These are phyloP conservation scores for Solanum phureja DNA, from an alignment of 257 asterid genomes.

Conservation along the genomic window DNA sequence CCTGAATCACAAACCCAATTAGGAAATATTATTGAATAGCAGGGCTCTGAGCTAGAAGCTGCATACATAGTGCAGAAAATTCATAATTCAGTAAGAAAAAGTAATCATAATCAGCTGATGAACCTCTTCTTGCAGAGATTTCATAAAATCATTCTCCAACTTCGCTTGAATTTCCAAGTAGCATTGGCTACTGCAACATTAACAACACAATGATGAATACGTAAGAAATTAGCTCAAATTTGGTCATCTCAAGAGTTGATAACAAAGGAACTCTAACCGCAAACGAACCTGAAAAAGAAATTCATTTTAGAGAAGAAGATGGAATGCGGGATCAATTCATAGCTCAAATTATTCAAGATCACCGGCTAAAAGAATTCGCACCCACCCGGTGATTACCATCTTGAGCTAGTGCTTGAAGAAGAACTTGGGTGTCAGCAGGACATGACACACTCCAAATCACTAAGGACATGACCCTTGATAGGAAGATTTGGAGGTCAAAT, in stretches of 20 bases:
- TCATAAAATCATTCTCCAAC: slow-evolving; percentile 77
- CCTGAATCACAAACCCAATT: slow-evolving; percentile 30
- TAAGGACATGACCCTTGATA: background rate
- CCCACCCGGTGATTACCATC: background rate
- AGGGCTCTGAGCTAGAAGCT: background rate
- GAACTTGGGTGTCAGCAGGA: background rate
- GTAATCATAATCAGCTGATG: background rate
- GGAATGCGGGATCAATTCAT: background rate
- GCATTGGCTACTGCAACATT: slow-evolving; percentile 73
- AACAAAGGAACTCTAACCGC: background rate
- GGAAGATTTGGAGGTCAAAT: background rate
- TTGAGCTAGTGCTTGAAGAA: background rate
- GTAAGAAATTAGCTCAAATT: background rate
- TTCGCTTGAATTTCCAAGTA: slow-evolving; percentile 57
- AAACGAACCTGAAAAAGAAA: background rate
- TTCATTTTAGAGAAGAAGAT: background rate
- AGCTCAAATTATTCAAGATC: background rate
- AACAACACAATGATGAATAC: background rate
- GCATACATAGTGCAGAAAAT: background rate
- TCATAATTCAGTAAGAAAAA: background rate
- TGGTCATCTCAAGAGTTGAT: background rate
- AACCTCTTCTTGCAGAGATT: slow-evolving; percentile 86
- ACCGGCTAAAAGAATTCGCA: background rate
- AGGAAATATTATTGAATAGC: background rate
- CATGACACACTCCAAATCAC: background rate